phyloP scores from a whole-genome alignment of 306 rosid genomes.

The Castanospermum australe region DNA sequence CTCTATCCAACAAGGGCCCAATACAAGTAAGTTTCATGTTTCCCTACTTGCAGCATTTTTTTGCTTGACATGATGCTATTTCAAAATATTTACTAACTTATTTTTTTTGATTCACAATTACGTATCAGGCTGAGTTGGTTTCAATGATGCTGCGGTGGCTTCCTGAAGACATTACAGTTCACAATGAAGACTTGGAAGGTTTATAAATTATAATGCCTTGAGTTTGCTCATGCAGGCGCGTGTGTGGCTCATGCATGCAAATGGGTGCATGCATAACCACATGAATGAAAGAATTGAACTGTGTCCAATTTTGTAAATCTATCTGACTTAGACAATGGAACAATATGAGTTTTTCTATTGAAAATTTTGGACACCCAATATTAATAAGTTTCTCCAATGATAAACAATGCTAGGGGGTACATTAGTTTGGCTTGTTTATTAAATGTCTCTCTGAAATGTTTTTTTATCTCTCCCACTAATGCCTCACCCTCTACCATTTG shows the following conservation, averaged over 20 bases:
- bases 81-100: slow-evolving; percentile 1
- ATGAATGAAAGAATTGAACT: slow-evolving; percentile 17
- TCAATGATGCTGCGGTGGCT: slow-evolving; percentile 98
- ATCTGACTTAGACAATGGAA: slow-evolving; percentile 11
- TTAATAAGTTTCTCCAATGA: background rate
- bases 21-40: slow-evolving; percentile 60
- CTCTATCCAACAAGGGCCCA: slow-evolving; percentile 87
- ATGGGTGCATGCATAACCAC: background rate
- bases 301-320: slow-evolving; percentile 6
- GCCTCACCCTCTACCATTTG: background rate
- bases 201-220: slow-evolving; percentile 33
- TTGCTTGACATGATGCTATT: slow-evolving; percentile 2
- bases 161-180: slow-evolving; percentile 96
- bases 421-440: slow-evolving; percentile 23
- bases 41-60: slow-evolving; percentile 14
- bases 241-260: background rate
- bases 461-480: background rate
- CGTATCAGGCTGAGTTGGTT: slow-evolving; percentile 89
- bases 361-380: slow-evolving; percentile 9
- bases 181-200: slow-evolving; percentile 99
- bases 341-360: slow-evolving; percentile 9
- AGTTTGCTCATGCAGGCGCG: background rate
- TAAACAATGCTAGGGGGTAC: background rate
- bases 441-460: background rate
- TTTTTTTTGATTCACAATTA: slow-evolving; percentile 15